Percentiles rank a stretch among this genome's conserved stretches.
phyloP scores from a whole-genome alignment of 768 basidiomycete species.

The Boletus vermiculosoides region DNA sequence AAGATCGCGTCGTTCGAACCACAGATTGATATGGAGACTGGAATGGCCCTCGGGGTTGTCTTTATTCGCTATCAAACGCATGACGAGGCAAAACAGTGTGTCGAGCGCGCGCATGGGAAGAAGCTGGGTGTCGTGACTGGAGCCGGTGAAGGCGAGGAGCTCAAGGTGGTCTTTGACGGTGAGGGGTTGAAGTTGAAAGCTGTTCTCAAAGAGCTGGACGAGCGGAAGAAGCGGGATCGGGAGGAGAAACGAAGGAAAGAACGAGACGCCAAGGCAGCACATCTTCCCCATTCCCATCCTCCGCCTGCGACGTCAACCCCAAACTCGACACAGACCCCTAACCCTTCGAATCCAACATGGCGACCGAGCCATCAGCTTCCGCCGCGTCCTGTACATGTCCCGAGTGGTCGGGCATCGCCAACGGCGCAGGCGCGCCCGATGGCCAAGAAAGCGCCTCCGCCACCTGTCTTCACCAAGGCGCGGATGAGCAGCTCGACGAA shows the following conservation, averaged over 20 bases:
- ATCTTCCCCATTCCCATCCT: constrained; percentile 13
- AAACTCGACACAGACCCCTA: constrained; percentile 28
- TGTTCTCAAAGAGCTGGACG: constrained; percentile 64
- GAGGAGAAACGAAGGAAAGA: constrained; percentile 49
- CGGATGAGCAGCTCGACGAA: constrained; percentile 28
- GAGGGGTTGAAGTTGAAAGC: constrained; percentile 64
- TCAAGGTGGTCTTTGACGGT: constrained; percentile 78
- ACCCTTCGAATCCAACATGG: constrained; percentile 18
- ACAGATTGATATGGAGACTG: constrained; percentile 77
- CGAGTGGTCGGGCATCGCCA: constrained; percentile 29
- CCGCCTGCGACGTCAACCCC: constrained; percentile 25
- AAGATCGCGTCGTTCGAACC: constrained; percentile 64
- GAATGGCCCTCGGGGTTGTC: constrained; percentile 79
- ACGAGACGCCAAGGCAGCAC: constrained; percentile 24
- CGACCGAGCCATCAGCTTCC: constrained; percentile 30
- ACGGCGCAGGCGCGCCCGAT: constrained; percentile 28
- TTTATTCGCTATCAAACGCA: constrained; percentile 64
- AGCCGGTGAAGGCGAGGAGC: constrained; percentile 50
- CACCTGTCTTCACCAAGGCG: constrained; percentile 23
- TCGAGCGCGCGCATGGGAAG: constrained; percentile 65
- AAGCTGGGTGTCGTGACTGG: constrained; percentile 50
- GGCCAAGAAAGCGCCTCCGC: constrained; percentile 27
- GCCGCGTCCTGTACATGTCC: constrained; percentile 26
- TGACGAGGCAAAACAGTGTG: constrained; percentile 67
- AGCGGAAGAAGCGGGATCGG: constrained; percentile 44